Evolutionary conservation across 2,329 filamentous ascomycete species (phyloP).

Genomic region (Ophiocordyceps robertsii): DNA sequence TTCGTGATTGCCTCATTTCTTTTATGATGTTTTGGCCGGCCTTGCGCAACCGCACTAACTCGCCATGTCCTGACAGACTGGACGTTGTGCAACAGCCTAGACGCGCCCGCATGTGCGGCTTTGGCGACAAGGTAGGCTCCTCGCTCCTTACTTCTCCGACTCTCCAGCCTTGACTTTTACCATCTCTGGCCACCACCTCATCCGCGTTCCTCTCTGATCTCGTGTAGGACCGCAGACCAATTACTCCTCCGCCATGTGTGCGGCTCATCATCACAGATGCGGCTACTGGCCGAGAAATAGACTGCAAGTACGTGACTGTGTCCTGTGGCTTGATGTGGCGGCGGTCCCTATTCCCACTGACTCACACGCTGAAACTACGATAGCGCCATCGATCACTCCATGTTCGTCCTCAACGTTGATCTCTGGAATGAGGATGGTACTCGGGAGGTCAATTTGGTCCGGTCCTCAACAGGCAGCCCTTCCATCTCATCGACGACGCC

Average conservation of each 20-base stretch:
- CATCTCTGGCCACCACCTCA: background rate
- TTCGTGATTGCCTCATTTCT: conserved; percentile 5
- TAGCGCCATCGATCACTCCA: conserved; percentile 24
- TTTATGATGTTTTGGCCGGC: conserved; percentile 34
- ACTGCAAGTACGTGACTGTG: conserved; percentile 55
- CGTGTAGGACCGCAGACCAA: conserved; percentile 73
- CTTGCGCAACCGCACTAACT: background rate
- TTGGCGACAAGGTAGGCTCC: conserved; percentile 74
- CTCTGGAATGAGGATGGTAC: conserved; percentile 53
- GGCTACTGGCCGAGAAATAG: conserved; percentile 64
- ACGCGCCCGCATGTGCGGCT: conserved; percentile 94
- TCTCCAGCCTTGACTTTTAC: background rate
- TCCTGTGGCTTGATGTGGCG: too few relatives aligned
- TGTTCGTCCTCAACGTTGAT: conserved; percentile 50
- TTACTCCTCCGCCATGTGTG: conserved; percentile 90
- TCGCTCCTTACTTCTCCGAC: background rate
- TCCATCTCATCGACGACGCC: conserved; percentile 73
- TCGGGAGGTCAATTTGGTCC: conserved; percentile 52
- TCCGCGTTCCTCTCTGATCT: background rate
- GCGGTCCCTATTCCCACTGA: background rate
- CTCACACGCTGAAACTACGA: background rate
- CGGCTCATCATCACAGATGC: conserved; percentile 67
- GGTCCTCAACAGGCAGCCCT: conserved; percentile 50
- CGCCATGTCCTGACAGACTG: conserved; percentile 34
- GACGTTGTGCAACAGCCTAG: conserved; percentile 82